phyloP scores from a whole-genome alignment of 179 eudicot species.

The Spinacia oleracea region DNA sequence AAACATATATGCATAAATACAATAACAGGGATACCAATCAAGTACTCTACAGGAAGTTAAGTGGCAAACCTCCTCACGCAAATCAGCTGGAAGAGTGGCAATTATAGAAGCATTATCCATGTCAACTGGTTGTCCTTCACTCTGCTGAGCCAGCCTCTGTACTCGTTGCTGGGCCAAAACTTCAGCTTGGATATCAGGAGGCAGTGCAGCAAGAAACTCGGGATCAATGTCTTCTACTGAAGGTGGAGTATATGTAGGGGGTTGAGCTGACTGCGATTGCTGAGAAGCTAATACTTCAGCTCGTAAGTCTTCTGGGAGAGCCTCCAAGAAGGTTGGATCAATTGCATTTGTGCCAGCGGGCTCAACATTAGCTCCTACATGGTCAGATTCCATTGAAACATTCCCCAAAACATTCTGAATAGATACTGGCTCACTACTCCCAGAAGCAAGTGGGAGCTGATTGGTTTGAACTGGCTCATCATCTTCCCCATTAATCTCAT shows the following conservation, averaged over 20 bases:
- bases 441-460: slow-evolving; percentile 32
- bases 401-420: slow-evolving; percentile 39
- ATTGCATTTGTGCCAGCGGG: slow-evolving; percentile 67
- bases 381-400: slow-evolving; percentile 55
- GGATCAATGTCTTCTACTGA: slow-evolving; percentile 98
- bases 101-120: slow-evolving; percentile 99
- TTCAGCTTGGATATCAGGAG: slow-evolving; percentile 97
- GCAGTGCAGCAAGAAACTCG: slow-evolving; percentile 97
- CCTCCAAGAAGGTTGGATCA: slow-evolving; percentile 98
- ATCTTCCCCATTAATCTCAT: slow-evolving; percentile 39
- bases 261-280: slow-evolving; percentile 77
- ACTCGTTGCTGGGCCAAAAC: slow-evolving; percentile 96
- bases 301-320: slow-evolving; percentile 94
- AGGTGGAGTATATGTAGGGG: slow-evolving; percentile 77
- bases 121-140: slow-evolving; percentile 98
- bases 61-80: slow-evolving; percentile 90
- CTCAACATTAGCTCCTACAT: slow-evolving; percentile 47
- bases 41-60: not conserved
- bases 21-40: not conserved
- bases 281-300: slow-evolving; percentile 99
- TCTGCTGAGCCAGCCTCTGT: slow-evolving; percentile 83
- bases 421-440: slow-evolving; percentile 45
- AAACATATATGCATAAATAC: slow-evolving; percentile 9
- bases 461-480: slow-evolving; percentile 45
- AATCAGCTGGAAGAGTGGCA: slow-evolving; percentile 97